Evolutionary conservation across 805 yeast species (phyloP), one percentile per base, ranked within the genome.

Genomic region (Starmerella powellii): DNA sequence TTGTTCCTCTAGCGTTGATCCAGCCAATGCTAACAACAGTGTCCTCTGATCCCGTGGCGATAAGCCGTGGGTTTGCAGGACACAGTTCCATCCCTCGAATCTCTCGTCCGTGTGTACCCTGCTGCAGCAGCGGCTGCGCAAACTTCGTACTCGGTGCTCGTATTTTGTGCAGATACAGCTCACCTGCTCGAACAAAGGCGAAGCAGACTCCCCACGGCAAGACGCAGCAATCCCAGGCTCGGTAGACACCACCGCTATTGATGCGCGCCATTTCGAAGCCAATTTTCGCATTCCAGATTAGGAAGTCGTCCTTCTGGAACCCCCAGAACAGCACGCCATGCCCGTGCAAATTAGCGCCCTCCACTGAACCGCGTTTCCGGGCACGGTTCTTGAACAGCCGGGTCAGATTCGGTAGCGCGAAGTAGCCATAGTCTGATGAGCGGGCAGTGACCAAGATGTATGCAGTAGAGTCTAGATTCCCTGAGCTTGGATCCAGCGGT

Each of bases 61-160:
- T 55, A 3, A 80, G 53, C 3, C 43, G 35, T 18, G 53, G 38
- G 6, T 59, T 58, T 8, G 38, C 34, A 0, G 70, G 62, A 6
- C 73, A 67, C n/a, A 78, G 66, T 2, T 80, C 69, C 13, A 87
- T 65, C 42, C 77, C 82, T 51, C 98, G 68, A 5, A 88, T 73
- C 59, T 91, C 98, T 48, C 97, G 71, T 1, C 98, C 98, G 59
- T 91, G 97, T 1, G 84, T 69, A 0, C 96, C 95, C 8, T 68
- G 63, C 28, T 64, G 64, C 20, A 78, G 54, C 8, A 66, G 46
- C 4, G 53, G 31, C 1, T 19, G 23, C 20, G 30, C 23, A 37
- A 49, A 51, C 44, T 46, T 31, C 42, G 43, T 15, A 10, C 46
- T 24, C 16, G 42, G 42, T 4, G 32, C 17, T 2, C 16, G 13